Conservation (phyloP, 257 asterid species). For the Cordia subcordata region DNA sequence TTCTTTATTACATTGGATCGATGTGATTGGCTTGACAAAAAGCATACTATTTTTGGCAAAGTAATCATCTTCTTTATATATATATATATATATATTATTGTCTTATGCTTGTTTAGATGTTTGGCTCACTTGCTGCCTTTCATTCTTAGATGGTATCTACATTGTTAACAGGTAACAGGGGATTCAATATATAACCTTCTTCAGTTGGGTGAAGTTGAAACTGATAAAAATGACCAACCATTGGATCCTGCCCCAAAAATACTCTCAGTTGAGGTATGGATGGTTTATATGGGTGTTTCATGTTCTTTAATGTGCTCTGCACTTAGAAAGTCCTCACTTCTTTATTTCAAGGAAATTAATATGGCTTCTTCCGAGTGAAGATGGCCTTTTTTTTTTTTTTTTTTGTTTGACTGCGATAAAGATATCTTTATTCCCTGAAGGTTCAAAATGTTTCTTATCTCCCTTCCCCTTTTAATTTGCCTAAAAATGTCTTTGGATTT, state of each 20-base stretch:
- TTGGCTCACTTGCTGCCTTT: slow-evolving; percentile 7
- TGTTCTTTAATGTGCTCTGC: slow-evolving; percentile 1
- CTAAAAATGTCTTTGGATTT: background rate
- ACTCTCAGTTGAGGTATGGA: slow-evolving; percentile 78
- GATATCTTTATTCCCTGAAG: background rate
- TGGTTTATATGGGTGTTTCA: slow-evolving; percentile 12
- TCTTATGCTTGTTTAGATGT: slow-evolving; percentile 2
- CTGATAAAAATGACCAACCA: slow-evolving; percentile 78
- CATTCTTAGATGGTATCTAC: background rate
- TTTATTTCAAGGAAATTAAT: background rate
- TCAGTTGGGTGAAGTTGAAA: slow-evolving; percentile 77
- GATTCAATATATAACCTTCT: slow-evolving; percentile 84
- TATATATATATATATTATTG: no score
- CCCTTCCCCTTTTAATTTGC: background rate
- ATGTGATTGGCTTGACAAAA: slow-evolving; percentile 87
- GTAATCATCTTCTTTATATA: slow-evolving; percentile 32
- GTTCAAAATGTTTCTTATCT: background rate
- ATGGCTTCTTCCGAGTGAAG: background rate
- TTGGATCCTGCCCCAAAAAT: slow-evolving; percentile 82
- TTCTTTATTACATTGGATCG: slow-evolving; percentile 86
- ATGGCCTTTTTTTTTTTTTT: background rate
- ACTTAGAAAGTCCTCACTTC: background rate
- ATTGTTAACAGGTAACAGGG: slow-evolving; percentile 65
- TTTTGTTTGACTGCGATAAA: background rate
- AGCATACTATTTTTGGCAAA: slow-evolving; percentile 94